Evolutionary conservation across 2,329 filamentous ascomycete genomes (phyloP), one percentile per base, ranked within the genome.

Genomic region (Lasiodiplodia sp.): DNA sequence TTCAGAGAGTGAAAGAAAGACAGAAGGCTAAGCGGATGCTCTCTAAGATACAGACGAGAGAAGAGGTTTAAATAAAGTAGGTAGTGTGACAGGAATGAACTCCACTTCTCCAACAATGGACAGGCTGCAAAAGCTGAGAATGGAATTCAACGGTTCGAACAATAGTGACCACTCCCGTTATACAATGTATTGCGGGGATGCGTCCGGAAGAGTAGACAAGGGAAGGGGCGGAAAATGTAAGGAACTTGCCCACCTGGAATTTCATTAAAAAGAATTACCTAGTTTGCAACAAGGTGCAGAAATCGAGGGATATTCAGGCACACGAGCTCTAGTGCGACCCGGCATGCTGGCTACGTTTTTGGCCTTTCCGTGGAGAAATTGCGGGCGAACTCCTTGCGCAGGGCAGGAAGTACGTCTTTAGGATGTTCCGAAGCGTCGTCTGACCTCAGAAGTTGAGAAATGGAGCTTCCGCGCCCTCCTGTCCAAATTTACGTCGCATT

Each of bases 291-390:
- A 38, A 52, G n/a, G 44, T 40, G 47, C 60, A 64, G 44, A 51
- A 23, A 16, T 6, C n/a, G 4, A 47, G 49, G 21, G 25, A 51
- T 51, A 18, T 14, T 52, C 10, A 38, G 31, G 28, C 14, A 38
- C 31, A 64, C 60, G 47, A 38, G 60, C n/a, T 14, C 16, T 64
- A 64, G 60, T n/a, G 60, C 47, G 38, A 38, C 47, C 60, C 60
- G 25, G 21, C 3, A 8, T 38, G 25, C 14, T 6, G 60, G 60
- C 12, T 37, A 40, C 60, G 31, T 37, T 37, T 64, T 64, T 64
- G 44, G 14, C 4, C 23, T 21, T 25, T 31, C 23, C 25, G 12
- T 62, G 10, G 28, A 16, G 10, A 40, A 5, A 6, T 7, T 52
- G 28, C 40, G 18, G 25, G n/a, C 44, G 21, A 51, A 31, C 60